Conservation (phyloP, 2,329 filamentous ascomycete genomes). For the Ascochyta rabiei region DNA sequence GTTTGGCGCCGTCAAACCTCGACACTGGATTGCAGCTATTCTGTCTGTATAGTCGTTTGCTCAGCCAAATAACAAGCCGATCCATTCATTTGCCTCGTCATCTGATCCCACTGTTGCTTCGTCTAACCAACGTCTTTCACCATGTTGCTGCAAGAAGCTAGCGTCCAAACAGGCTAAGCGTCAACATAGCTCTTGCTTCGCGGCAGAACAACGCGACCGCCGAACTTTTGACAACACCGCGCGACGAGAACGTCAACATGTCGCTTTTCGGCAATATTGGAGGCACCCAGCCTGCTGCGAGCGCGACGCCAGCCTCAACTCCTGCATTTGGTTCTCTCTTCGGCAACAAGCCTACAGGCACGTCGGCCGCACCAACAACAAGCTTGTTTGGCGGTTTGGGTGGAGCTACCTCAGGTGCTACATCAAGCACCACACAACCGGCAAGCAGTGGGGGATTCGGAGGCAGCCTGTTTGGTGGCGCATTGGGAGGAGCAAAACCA, state of each 20-base stretch:
- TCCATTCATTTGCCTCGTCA: background rate
- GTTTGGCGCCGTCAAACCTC: background rate
- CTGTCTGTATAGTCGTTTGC: background rate
- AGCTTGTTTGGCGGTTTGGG: constrained; percentile 41
- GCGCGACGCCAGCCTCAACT: constrained; percentile 27
- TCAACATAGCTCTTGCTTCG: constrained; percentile 9
- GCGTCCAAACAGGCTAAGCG: constrained; percentile 7
- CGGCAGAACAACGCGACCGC: constrained; percentile 33
- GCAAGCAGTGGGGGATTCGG: constrained; percentile 36
- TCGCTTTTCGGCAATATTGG: constrained; percentile 43
- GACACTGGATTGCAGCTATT: background rate
- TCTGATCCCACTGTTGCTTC: background rate
- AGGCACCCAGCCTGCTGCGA: constrained; percentile 37
- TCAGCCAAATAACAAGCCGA: background rate
- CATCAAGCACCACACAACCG: constrained; percentile 34
- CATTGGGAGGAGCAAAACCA: constrained; percentile 46
- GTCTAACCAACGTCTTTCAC: constrained; percentile 1
- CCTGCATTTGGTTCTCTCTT: constrained; percentile 34
- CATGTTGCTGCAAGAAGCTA: background rate
- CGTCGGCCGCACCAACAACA: constrained; percentile 31
- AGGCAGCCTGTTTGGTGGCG: constrained; percentile 42
- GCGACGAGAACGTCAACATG: constrained; percentile 32
- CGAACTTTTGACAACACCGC: constrained; percentile 30
- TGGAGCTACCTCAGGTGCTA: constrained; percentile 32
- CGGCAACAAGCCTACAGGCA: constrained; percentile 27